Evolutionary conservation across 805 yeast genomes (phyloP).

Genomic region (Candida koratica): DNA sequence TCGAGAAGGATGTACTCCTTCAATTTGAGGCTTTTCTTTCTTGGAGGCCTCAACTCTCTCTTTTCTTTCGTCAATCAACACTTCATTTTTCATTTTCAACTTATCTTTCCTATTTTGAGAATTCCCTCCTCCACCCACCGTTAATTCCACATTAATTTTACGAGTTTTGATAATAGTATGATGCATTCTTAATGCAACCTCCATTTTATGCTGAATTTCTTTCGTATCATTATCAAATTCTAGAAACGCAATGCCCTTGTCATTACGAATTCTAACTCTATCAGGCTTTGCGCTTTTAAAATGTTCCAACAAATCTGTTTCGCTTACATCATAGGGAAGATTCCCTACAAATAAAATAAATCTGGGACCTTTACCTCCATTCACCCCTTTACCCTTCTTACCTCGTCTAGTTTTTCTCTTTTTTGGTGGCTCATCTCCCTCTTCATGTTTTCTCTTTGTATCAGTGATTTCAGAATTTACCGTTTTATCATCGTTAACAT

Average conservation of each 20-base stretch:
- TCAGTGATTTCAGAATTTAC: conserved; percentile 10
- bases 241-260: conserved; percentile 87
- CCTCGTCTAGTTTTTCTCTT: conserved; percentile 77
- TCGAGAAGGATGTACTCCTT: conserved; percentile 64
- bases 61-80: conserved; percentile 65
- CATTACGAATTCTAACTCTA: conserved; percentile 70
- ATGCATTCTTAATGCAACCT: conserved; percentile 78
- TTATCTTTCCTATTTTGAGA: conserved; percentile 62
- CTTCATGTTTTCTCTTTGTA: conserved; percentile 2
- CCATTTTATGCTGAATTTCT: conserved; percentile 76
- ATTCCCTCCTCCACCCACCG: conserved; percentile 98
- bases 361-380: conserved; percentile 52
- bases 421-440: conserved; percentile 43
- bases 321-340: conserved; percentile 68
- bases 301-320: conserved; percentile 61
- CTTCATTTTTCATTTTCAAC: conserved; percentile 73
- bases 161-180: conserved; percentile 66
- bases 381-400: conserved; percentile 60
- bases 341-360: conserved; percentile 89
- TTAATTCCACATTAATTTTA: conserved; percentile 89
- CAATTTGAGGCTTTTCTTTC: conserved; percentile 9
- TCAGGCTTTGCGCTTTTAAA: conserved; percentile 74
- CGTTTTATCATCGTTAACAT: not conserved
- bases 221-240: conserved; percentile 63
- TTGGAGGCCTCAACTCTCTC: conserved; percentile 42